Evolutionary conservation across 2,329 filamentous ascomycete species (phyloP).

Genomic region (Cladorrhinum sp.): DNA sequence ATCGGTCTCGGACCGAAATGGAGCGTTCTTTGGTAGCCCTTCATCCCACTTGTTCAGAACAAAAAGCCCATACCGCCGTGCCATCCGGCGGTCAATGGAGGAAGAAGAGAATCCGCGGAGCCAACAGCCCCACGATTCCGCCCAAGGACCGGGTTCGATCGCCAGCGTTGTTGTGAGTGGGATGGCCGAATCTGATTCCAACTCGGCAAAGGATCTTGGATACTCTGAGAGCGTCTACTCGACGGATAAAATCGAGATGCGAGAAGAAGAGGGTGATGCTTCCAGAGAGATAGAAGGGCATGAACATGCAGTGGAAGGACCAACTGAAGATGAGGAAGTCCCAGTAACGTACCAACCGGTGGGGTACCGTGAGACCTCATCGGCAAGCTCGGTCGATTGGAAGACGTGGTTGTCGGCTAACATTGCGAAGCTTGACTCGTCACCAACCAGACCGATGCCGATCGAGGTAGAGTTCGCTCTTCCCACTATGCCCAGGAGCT

Average conservation of each 20-base stretch:
- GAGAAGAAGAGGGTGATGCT: neutral
- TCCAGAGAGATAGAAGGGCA: neutral
- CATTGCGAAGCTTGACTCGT: slow-evolving; percentile 35
- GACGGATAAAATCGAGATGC: slow-evolving; percentile 22
- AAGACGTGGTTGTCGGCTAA: slow-evolving; percentile 39
- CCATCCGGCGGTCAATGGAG: slow-evolving; percentile 46
- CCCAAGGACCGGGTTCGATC: neutral
- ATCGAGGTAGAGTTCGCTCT: slow-evolving; percentile 28
- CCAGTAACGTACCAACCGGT: slow-evolving; percentile 30
- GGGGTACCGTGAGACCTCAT: slow-evolving; percentile 38
- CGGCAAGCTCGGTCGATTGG: slow-evolving; percentile 46
- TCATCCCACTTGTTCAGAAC: slow-evolving; percentile 51
- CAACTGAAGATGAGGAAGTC: slow-evolving; percentile 18
- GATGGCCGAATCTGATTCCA: slow-evolving; percentile 31
- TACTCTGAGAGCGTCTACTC: slow-evolving; percentile 53
- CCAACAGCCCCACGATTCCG: neutral
- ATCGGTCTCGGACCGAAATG: slow-evolving; percentile 35
- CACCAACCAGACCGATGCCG: slow-evolving; percentile 21
- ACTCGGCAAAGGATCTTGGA: slow-evolving; percentile 36
- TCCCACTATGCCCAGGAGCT: slow-evolving; percentile 26
- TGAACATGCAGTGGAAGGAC: neutral
- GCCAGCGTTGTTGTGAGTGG: neutral
- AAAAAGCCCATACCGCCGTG: slow-evolving; percentile 54
- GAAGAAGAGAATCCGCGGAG: slow-evolving; percentile 30
- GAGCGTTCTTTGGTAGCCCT: slow-evolving; percentile 52